Evolutionary conservation across 2,329 filamentous ascomycete species (phyloP), one percentile per base, ranked within the genome.

Genomic region (Verticillium zaregamsianum): DNA sequence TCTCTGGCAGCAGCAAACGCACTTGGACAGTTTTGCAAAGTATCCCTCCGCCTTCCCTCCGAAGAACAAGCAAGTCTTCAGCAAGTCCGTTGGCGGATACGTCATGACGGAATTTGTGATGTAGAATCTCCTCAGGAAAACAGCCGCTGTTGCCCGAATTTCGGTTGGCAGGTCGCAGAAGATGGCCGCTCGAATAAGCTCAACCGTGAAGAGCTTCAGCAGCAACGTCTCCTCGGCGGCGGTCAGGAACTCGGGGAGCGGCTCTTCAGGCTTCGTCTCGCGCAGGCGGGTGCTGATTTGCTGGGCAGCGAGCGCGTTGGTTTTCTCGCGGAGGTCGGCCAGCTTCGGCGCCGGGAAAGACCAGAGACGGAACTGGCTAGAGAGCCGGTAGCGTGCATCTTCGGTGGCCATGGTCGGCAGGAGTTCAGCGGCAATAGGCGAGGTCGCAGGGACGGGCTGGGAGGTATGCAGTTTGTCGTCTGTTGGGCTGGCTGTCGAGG

Each of bases 31-130:
- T 20, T 87, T 85, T 63, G 89, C 86, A 74, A 94, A 93, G 73
- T 88, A 86, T 63, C 92, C 92, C 71, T 99, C 94, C 5, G 92
- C 92, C 78, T 99, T 99, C 70, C 90, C 93, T 11, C 93, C 93
- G 66, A 99, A 91, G 80, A 96, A 98, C 60, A 99, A 84, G 39
- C 91, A 92, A 33, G 93, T 95, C 72, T 93, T 92, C 73, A 96
- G 88, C 67, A 98, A 90, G 65, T 92, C 89, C 65, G 91, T 90
- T 0, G 93, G 94, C 65, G 94, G 91, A 73, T 99, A 98, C 33
- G 93, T 97, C 91, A 98, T 97, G 70, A 93, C 87, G 49, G 91
- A 96, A 77, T 98, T 97, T 71, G 91, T 94, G 40, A 97, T 85
- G 79, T 98, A 99, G 82, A 99, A 98, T 62, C 95, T 90, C 61